Evolutionary conservation across 176 grass and related monocot species (phyloP).

Genomic region (Juncus inflexus): DNA sequence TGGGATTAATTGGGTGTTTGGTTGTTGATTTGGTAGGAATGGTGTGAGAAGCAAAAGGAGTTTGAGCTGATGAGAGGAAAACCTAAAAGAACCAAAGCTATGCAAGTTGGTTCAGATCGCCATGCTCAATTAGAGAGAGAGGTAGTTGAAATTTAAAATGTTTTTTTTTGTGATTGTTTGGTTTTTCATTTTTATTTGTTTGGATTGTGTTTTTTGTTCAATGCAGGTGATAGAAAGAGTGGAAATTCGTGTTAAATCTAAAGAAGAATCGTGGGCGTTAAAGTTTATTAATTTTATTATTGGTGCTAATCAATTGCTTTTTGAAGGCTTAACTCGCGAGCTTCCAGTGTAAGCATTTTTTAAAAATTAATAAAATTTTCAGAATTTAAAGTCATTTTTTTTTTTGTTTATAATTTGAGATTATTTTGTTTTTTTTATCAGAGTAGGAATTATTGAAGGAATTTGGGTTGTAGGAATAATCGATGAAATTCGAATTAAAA

Average conservation of each 20-base stretch:
- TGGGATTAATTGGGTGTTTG: not conserved
- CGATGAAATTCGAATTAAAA: constrained; percentile 65
- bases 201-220: too few relatives aligned
- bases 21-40: constrained; percentile 44
- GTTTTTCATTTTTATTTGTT: too few relatives aligned
- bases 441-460: constrained; percentile 57
- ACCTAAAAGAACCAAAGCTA: constrained; percentile 62
- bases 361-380: not conserved
- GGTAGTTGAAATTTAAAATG: constrained; percentile 25
- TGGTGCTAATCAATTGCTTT: constrained; percentile 71
- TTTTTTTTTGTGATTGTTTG: not conserved
- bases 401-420: too few relatives aligned
- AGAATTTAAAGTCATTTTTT: too few relatives aligned
- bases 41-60: constrained; percentile 96
- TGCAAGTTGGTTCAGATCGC: constrained; percentile 70
- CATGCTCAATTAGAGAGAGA: constrained; percentile 86
- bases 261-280: constrained; percentile 63
- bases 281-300: constrained; percentile 80
- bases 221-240: constrained; percentile 64
- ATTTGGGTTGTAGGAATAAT: constrained; percentile 84
- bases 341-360: constrained; percentile 65
- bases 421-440: constrained; percentile 22
- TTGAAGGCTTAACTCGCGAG: constrained; percentile 71
- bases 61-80: constrained; percentile 54
- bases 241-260: constrained; percentile 40